phyloP scores from a whole-genome alignment of 2,329 filamentous ascomycete genomes.

The Xylaria sp. region DNA sequence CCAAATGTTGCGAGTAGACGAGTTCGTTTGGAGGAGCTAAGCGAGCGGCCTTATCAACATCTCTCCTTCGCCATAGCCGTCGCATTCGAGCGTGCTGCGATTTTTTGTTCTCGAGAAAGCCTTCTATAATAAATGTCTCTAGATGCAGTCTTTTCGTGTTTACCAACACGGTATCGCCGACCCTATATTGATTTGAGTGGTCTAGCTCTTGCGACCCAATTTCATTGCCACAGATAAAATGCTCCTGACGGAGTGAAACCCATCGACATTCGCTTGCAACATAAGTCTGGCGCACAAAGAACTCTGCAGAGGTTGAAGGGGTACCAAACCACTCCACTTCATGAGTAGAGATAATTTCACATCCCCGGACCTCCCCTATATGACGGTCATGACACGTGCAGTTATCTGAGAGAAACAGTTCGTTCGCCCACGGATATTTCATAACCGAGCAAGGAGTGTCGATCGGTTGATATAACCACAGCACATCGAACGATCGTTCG shows the following conservation, averaged over 20 bases:
- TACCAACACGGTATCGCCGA: constrained; percentile 70
- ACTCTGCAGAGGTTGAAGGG: constrained; percentile 59
- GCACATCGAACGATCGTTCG: constrained; percentile 65
- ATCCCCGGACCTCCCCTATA: constrained; percentile 57
- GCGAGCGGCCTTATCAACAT: constrained; percentile 49
- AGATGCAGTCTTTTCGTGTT: constrained; percentile 51
- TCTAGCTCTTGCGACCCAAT: constrained; percentile 23
- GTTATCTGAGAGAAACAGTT: constrained; percentile 80
- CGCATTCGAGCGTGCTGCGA: constrained; percentile 57
- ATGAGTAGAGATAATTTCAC: constrained; percentile 68
- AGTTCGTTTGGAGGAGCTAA: constrained; percentile 62
- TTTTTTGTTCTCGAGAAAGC: constrained; percentile 43
- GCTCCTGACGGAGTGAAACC: constrained; percentile 63
- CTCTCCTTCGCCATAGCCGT: constrained; percentile 60
- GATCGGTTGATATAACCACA: constrained; percentile 77
- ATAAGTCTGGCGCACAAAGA: constrained; percentile 79
- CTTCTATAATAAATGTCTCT: constrained; percentile 70
- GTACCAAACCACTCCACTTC: constrained; percentile 66
- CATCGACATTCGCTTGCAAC: constrained; percentile 69
- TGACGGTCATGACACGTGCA: constrained; percentile 71
- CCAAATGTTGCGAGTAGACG: constrained; percentile 47
- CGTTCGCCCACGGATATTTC: constrained; percentile 75
- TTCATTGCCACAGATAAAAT: constrained; percentile 64
- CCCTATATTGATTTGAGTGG: constrained; percentile 48
- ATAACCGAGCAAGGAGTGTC: constrained; percentile 77